phyloP scores from a whole-genome alignment of 371 early-diverging fungal genomes.

The Mucor mucedo region DNA sequence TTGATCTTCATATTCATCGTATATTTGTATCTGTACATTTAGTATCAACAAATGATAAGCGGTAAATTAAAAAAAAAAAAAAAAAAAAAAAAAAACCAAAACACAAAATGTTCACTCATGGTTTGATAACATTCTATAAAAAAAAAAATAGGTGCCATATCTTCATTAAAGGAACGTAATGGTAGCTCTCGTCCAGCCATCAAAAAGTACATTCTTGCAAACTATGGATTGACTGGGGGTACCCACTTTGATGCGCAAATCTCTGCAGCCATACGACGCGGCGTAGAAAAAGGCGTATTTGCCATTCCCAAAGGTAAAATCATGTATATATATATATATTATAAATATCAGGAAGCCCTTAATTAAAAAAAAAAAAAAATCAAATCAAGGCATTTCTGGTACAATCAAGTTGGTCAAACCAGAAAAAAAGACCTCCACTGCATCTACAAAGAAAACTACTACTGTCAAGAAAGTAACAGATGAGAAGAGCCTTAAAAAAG shows the following conservation, averaged over 20 bases:
- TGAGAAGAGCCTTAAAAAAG: constrained; percentile 28
- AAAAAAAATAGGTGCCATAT: constrained; percentile 51
- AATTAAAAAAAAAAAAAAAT: not conserved
- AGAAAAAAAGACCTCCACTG: constrained; percentile 49
- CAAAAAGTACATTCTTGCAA: constrained; percentile 75
- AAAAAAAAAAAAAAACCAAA: no score
- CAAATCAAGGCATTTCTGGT: constrained; percentile 20
- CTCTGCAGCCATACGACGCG: constrained; percentile 64
- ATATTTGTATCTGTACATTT: not conserved
- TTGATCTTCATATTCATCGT: constrained; percentile 3
- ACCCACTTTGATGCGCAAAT: constrained; percentile 56
- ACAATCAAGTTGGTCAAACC: constrained; percentile 51
- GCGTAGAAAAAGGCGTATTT: constrained; percentile 61
- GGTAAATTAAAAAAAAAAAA: constrained; percentile 18
- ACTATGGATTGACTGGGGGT: constrained; percentile 62
- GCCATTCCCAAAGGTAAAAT: constrained; percentile 63
- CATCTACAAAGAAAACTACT: constrained; percentile 36
- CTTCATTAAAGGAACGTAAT: constrained; percentile 66
- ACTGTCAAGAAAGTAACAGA: constrained; percentile 27
- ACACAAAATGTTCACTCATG: not conserved
- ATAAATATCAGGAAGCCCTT: not conserved
- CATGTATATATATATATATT: no score
- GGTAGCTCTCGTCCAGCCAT: constrained; percentile 75
- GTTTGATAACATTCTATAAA: not conserved
- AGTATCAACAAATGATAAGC: constrained; percentile 31